Conservation (phyloP, 2,329 filamentous ascomycete species). For the Fusarium duplospermum region DNA sequence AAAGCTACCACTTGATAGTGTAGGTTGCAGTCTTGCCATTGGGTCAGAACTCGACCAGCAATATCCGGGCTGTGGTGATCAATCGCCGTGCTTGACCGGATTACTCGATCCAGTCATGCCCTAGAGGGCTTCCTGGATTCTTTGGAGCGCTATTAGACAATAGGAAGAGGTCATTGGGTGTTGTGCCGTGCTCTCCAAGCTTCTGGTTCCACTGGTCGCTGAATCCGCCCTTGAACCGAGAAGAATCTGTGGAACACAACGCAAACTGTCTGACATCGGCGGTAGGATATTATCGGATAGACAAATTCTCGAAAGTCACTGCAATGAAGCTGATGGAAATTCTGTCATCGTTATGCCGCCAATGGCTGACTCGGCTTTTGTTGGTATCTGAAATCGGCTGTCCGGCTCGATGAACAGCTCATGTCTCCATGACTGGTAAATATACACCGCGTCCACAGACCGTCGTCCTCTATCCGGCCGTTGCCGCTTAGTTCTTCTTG, state of each 20-base stretch:
- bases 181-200: background rate
- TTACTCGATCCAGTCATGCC: background rate
- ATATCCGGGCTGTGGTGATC: background rate
- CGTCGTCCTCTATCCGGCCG: conserved; percentile 24
- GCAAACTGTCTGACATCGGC: background rate
- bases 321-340: background rate
- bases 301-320: conserved; percentile 25
- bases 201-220: background rate
- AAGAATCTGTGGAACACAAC: background rate
- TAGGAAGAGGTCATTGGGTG: background rate
- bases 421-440: conserved; percentile 45
- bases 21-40: background rate
- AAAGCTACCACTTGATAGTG: background rate
- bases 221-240: background rate
- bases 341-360: conserved; percentile 32
- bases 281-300: background rate
- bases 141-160: background rate
- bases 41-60: fast-evolving
- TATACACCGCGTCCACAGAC: conserved; percentile 50
- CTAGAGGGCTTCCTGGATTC: background rate
- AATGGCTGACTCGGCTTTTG: conserved; percentile 39
- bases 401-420: conserved; percentile 39
- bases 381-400: conserved; percentile 43
- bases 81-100: background rate
- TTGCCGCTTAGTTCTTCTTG: conserved; percentile 53